Evolutionary conservation across 768 basidiomycete genomes (phyloP).

Genomic region (Suillus ampliporus): DNA sequence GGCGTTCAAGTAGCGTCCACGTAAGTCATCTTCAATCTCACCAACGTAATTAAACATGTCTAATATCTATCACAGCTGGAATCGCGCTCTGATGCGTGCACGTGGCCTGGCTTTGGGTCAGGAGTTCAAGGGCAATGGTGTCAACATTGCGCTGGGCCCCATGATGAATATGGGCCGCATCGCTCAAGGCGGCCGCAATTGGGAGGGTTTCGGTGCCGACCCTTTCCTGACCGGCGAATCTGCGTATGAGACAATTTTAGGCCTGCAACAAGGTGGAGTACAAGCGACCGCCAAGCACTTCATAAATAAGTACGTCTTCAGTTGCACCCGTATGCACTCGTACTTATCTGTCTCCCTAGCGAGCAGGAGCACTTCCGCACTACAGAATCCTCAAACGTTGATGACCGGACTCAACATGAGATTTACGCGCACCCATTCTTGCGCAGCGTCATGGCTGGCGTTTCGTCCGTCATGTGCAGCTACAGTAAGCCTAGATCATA

Average conservation of each 20-base stretch:
- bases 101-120: constrained; percentile 66
- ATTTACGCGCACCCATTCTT: constrained; percentile 74
- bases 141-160: constrained; percentile 49
- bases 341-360: constrained; percentile 39
- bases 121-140: constrained; percentile 73
- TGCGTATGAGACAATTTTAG: constrained; percentile 76
- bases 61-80: constrained; percentile 45
- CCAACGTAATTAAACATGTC: constrained; percentile 36
- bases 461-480: constrained; percentile 76
- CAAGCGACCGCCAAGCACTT: constrained; percentile 83
- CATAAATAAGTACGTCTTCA: constrained; percentile 57
- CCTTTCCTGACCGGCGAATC: constrained; percentile 80
- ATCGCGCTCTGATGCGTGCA: constrained; percentile 64
- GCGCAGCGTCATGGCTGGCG: constrained; percentile 74
- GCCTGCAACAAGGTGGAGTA: constrained; percentile 74
- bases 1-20: constrained; percentile 58
- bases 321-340: constrained; percentile 18
- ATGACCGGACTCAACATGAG: constrained; percentile 81
- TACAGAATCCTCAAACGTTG: constrained; percentile 65
- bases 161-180: constrained; percentile 84
- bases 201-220: constrained; percentile 89
- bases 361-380: constrained; percentile 73
- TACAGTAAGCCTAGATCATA: constrained; percentile 53
- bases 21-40: constrained; percentile 38
- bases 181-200: constrained; percentile 80